Evolutionary conservation across 225 moss, liverwort and hornwort species (phyloP), one percentile per base, ranked within the genome.

Genomic region (Pseudisothecium myosuroides): DNA sequence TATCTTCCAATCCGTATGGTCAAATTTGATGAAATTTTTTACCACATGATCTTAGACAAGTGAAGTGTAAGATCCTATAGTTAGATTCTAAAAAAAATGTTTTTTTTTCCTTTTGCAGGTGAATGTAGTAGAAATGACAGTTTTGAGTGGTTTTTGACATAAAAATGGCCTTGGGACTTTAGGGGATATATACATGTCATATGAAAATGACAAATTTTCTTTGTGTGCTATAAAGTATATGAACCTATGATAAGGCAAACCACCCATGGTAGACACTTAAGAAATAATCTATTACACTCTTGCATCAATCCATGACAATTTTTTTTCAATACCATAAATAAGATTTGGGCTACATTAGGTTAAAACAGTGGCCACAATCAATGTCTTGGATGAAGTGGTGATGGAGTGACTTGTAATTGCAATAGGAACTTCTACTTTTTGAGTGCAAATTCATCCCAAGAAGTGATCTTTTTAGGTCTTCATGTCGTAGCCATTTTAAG

Each of bases 241-340:
- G 1, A 67, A 21, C 67, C 12, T 21, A 37, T 39, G 14, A 69
- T 0, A 68, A 68, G 1, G 1, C 24, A 39, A 39, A 39, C 39
- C 39, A 41, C 14, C 5, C 1, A 39, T 71, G 3, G 41, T 2
- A 71, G 0, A 26, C 41, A 39, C 1, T 0, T 26, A 26, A 2
- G 2, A 2, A 39, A 68, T 39, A 13, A 69, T 0, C 7, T 5
- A 41, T 15, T 8, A 41, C 1, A 69, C 0, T 41, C 15, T 15
- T 41, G 5, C 8, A 72, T 16, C 10, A 28, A 27, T 45, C 14
- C 2, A 10, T 17, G 0, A 0, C 6, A 45, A 2, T 17, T 1
- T 16, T 8, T 8, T 28, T 17, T 28, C 3, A 27, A 45, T n/a
- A n/a, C n/a, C n/a, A n/a, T 45, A 45, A 43, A 45, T 43, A 2